A percentile compares a stretch with the other conserved stretches of the same genome.
phyloP scores from a whole-genome alignment of 2,329 filamentous ascomycete species.

The Taxawa tesnikishii region DNA sequence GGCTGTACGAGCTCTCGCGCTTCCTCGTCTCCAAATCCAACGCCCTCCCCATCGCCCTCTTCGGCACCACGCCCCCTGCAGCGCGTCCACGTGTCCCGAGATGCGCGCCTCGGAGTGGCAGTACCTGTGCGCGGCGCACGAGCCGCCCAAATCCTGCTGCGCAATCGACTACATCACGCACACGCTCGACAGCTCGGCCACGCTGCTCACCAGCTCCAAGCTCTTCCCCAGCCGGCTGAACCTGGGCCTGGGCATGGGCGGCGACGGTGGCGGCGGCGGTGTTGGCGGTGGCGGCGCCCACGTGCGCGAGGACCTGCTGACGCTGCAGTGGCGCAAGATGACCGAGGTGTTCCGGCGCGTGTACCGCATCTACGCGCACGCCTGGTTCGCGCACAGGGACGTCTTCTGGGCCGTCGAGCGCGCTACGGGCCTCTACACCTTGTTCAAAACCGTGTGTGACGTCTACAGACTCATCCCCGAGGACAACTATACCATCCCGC shows the following conservation, averaged over 20 bases:
- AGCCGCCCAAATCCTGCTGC: constrained; percentile 91
- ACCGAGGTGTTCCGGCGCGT: constrained; percentile 90
- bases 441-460: constrained; percentile 97
- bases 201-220: constrained; percentile 86
- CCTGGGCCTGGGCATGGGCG: constrained; percentile 37
- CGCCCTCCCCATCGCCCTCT: constrained; percentile 79
- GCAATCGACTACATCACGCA: constrained; percentile 99
- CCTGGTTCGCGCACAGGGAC: constrained; percentile 93
- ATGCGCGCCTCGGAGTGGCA: constrained; percentile 99
- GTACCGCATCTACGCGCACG: constrained; percentile 94
- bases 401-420: constrained; percentile 93
- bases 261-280: constrained; percentile 9
- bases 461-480: constrained; percentile 77
- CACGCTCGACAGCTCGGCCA: constrained; percentile 94
- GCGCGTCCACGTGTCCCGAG: constrained; percentile 78
- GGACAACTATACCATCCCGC: constrained; percentile 91
- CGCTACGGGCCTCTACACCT: constrained; percentile 82
- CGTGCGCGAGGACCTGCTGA: constrained; percentile 16
- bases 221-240: constrained; percentile 81
- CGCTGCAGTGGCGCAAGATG: constrained; percentile 64
- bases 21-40: constrained; percentile 95
- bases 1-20: constrained; percentile 95
- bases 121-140: constrained; percentile 94
- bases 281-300: too few relatives aligned
- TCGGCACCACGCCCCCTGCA: constrained; percentile 85